Evolutionary conservation across 2,329 filamentous ascomycete genomes (phyloP).

Genomic region (Sporothrix dimorphospora): DNA sequence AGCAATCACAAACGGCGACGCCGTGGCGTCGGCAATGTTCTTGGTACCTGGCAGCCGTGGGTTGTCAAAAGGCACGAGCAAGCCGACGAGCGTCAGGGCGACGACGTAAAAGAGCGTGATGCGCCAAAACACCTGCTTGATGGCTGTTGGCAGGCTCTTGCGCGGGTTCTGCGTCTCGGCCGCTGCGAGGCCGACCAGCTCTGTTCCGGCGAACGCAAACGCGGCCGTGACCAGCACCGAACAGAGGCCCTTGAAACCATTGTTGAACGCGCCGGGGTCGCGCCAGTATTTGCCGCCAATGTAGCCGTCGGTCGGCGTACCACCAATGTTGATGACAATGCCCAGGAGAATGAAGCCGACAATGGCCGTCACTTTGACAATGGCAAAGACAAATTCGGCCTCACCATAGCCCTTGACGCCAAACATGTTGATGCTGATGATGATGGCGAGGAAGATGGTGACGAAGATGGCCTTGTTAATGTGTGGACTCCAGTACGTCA

Average conservation of each 20-base stretch:
- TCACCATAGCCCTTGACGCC: constrained; percentile 89
- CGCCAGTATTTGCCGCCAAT: constrained; percentile 80
- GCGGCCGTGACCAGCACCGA: constrained; percentile 76
- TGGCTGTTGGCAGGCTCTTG: constrained; percentile 80
- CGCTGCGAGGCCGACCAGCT: constrained; percentile 75
- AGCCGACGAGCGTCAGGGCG: constrained; percentile 76
- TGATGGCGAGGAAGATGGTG: constrained; percentile 74
- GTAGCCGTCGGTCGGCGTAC: constrained; percentile 72
- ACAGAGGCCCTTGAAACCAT: constrained; percentile 82
- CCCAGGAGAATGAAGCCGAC: constrained; percentile 89
- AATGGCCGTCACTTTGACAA: constrained; percentile 83
- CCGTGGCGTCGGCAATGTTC: constrained; percentile 66
- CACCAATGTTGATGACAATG: constrained; percentile 82
- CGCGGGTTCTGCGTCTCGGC: constrained; percentile 79
- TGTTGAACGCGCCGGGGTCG: constrained; percentile 79
- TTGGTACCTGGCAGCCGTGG: constrained; percentile 60
- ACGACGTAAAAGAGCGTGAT: constrained; percentile 90
- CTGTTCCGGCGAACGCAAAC: constrained; percentile 76
- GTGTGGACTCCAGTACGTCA: constrained; percentile 73
- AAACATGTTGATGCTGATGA: constrained; percentile 82
- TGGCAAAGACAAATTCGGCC: constrained; percentile 84
- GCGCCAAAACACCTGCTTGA: constrained; percentile 95
- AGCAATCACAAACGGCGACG: constrained; percentile 92
- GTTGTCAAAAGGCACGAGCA: constrained; percentile 78
- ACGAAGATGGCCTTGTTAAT: constrained; percentile 77